Conservation (phyloP, 495 filamentous ascomycete species). For the Neurospora sp. region DNA sequence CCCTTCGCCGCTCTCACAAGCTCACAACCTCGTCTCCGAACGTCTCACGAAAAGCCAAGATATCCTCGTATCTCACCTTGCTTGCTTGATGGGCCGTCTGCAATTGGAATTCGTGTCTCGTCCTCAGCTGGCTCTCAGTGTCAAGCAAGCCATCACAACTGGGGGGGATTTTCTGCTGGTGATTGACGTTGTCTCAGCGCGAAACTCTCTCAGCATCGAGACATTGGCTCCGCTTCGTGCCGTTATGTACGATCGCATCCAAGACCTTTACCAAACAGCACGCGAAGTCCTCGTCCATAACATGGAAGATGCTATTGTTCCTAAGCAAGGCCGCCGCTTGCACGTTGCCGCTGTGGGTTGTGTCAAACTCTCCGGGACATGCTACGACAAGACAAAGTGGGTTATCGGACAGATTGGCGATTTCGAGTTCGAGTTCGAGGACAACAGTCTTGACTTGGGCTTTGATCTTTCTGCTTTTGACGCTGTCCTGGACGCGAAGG, state of each 20-base stretch:
- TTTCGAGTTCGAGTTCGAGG: conserved; percentile 66
- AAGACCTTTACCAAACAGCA: conserved; percentile 68
- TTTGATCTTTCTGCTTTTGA: conserved; percentile 35
- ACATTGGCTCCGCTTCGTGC: conserved; percentile 59
- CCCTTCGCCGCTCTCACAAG: conserved; percentile 29
- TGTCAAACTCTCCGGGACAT: conserved; percentile 83
- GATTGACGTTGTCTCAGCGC: conserved; percentile 74
- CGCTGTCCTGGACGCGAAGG: conserved; percentile 13
- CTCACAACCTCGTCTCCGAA: conserved; percentile 44
- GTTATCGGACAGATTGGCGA: conserved; percentile 89
- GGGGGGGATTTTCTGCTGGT: conserved; percentile 68
- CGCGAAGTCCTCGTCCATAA: conserved; percentile 63
- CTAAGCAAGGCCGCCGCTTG: conserved; percentile 67
- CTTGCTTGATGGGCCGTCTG: conserved; percentile 81
- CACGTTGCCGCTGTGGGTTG: conserved; percentile 78
- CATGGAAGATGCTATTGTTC: conserved; percentile 64
- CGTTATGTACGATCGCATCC: conserved; percentile 70
- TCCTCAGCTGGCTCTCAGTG: conserved; percentile 58
- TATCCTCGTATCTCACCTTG: conserved; percentile 75
- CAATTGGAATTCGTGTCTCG: conserved; percentile 84
- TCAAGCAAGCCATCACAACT: conserved; percentile 68
- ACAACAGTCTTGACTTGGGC: conserved; percentile 37
- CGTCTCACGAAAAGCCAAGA: conserved; percentile 72
- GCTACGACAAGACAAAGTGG: conserved; percentile 71
- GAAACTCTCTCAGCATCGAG: conserved; percentile 55